These are phyloP conservation scores for Toxoplasma gondii DNA, from an alignment of 169 alveolate genomes.

Conservation along the genomic window DNA sequence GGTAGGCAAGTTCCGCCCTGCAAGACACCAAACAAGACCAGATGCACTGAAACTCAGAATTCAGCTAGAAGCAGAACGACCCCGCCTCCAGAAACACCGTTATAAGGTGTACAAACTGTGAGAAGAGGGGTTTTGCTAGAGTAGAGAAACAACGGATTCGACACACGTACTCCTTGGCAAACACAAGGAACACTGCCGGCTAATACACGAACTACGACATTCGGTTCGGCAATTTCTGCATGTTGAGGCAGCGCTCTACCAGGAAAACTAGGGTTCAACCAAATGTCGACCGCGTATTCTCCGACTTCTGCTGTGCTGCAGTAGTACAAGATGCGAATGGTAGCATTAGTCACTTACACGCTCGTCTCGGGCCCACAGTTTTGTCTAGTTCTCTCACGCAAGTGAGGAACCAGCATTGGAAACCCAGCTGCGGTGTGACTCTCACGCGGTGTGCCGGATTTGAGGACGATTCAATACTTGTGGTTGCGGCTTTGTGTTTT, in stretches of 20 bases:
- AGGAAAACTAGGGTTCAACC: background rate
- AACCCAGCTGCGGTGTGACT: background rate
- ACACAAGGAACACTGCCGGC: background rate
- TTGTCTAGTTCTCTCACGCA: background rate
- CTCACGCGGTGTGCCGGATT: background rate
- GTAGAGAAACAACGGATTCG: too few relatives aligned
- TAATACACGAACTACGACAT: background rate
- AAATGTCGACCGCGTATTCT: background rate
- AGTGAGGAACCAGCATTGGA: background rate
- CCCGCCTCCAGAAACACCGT: too few relatives aligned
- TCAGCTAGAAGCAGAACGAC: too few relatives aligned
- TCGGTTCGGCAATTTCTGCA: background rate
- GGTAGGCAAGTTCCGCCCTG: too few relatives aligned
- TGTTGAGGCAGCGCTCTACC: background rate
- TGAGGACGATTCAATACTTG: background rate
- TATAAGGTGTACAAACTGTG: too few relatives aligned
- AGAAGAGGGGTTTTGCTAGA: too few relatives aligned
- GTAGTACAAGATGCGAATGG: background rate
- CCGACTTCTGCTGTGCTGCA: background rate
- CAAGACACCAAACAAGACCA: too few relatives aligned
- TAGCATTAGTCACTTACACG: background rate
- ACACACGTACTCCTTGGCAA: background rate
- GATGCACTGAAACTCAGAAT: too few relatives aligned
- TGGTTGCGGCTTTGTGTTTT: background rate
- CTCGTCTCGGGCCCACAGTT: background rate